Percentiles rank a stretch among this genome's conserved stretches.
Conservation (phyloP, 495 filamentous ascomycete species). For the Hypoxylon trugodes region DNA sequence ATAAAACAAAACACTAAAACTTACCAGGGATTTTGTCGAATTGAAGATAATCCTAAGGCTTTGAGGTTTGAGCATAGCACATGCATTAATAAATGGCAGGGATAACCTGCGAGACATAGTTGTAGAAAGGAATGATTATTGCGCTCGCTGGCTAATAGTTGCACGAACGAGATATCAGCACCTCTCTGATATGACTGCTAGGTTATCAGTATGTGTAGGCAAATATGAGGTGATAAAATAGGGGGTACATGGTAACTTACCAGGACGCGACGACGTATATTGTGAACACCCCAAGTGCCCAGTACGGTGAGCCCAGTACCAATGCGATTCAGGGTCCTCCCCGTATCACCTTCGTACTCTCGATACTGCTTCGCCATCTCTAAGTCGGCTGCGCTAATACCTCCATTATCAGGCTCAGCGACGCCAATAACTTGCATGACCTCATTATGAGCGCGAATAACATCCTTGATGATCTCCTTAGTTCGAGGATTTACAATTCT, state of each 20-base stretch:
- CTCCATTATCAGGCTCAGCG: constrained; percentile 55
- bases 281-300: constrained; percentile 61
- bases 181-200: constrained; percentile 56
- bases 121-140: constrained; percentile 41
- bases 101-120: constrained; percentile 30
- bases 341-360: constrained; percentile 51
- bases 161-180: constrained; percentile 49
- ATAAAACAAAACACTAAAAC: background rate
- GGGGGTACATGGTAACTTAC: constrained; percentile 40
- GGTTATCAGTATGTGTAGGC: constrained; percentile 10
- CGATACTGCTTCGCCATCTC: constrained; percentile 43
- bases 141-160: constrained; percentile 44
- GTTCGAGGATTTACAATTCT: constrained; percentile 70
- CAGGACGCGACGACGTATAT: constrained; percentile 59
- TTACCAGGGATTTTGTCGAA: constrained; percentile 21
- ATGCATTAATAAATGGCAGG: constrained; percentile 24
- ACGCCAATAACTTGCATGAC: constrained; percentile 65
- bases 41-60: background rate
- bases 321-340: constrained; percentile 46
- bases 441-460: constrained; percentile 65
- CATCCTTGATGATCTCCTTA: constrained; percentile 57
- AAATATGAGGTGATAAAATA: constrained; percentile 20
- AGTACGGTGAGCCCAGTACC: constrained; percentile 51
- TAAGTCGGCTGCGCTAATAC: constrained; percentile 34
- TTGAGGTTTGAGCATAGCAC: constrained; percentile 10